These are phyloP conservation scores for Fusarium caatingaense DNA, from an alignment of 2,329 filamentous ascomycete genomes.

Conservation along the genomic window DNA sequence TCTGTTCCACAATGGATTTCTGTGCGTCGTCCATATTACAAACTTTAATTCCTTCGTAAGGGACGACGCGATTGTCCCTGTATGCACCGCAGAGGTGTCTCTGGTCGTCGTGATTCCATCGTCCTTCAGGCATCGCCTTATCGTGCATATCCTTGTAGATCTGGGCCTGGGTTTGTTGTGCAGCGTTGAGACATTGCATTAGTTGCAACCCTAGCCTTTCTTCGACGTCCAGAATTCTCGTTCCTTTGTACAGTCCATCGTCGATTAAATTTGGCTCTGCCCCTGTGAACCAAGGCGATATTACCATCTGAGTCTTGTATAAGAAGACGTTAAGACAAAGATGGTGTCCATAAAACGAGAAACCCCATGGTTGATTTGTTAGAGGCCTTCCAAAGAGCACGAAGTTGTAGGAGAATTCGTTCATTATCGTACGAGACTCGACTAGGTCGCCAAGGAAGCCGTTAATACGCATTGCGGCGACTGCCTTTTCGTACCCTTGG, in stretches of 20 bases:
- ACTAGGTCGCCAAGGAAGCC: slow-evolving; percentile 79
- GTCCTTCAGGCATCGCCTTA: slow-evolving; percentile 69
- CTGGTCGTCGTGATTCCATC: slow-evolving; percentile 86
- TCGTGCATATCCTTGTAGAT: slow-evolving; percentile 58
- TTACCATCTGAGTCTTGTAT: slow-evolving; percentile 71
- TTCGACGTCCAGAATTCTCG: slow-evolving; percentile 73
- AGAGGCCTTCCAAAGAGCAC: slow-evolving; percentile 75
- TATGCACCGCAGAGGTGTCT: slow-evolving; percentile 82
- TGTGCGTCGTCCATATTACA: slow-evolving; percentile 45
- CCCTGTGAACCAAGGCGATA: slow-evolving; percentile 82
- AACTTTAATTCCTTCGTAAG: slow-evolving; percentile 75
- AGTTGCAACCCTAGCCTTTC: slow-evolving; percentile 70
- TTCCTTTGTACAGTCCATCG: slow-evolving; percentile 69
- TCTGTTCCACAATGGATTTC: background rate
- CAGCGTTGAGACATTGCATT: slow-evolving; percentile 74
- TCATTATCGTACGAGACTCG: slow-evolving; percentile 70
- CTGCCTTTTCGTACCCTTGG: slow-evolving; percentile 78
- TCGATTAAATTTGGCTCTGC: slow-evolving; percentile 84
- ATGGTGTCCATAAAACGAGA: slow-evolving; percentile 82
- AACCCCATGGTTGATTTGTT: slow-evolving; percentile 72
- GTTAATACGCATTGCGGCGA: slow-evolving; percentile 78
- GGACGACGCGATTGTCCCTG: slow-evolving; percentile 80
- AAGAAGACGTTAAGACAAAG: slow-evolving; percentile 79
- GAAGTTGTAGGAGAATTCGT: slow-evolving; percentile 82
- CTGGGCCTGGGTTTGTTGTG: slow-evolving; percentile 51